Evolutionary conservation across 805 yeast species (phyloP), one percentile per base, ranked within the genome.

Genomic region (Ogataea nakhonphanomensis): DNA sequence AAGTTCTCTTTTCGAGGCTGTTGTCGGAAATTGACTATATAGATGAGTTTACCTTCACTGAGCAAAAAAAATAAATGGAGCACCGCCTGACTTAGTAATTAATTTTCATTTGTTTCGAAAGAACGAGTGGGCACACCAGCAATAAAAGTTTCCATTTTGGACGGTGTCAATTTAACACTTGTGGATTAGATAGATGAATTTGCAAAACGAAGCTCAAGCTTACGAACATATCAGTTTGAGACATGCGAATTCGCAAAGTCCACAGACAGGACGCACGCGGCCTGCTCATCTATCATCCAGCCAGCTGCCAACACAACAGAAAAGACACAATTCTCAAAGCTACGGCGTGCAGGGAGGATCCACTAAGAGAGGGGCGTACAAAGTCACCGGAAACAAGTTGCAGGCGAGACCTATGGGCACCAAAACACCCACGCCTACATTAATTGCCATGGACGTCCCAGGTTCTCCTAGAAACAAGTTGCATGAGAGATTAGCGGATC

Each of bases 261-360:
- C 36, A 24, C 35, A 22, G 30, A 15, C 33, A 14, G 37, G 34
- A 5, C 40, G 52, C 25, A 21, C 44, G 8, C 44, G 55, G 36
- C 46, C 55, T 8, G 36, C 45, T n/a, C 45, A 33, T 17, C 26
- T 46, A 7, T 35, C 39, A 26, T 42, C 51, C 22, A 31, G 38
- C 10, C 54, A 48, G 34, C 56, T 57, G n/a, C 41, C 58, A 24
- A 42, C 39, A 12, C 59, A 54, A 25, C 61, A 58, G 32, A 58
- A 59, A 34, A 55, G 64, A 15, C 63, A 57, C 20, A 54, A 53
- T 28, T 58, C 63, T 7, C 63, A 58, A 33, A 55, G 62, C 10
- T 54, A 50, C 31, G 31, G 40, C 12, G 14, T 39, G n/a, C 55
- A 44, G 22, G 51, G 51, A 5, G 37, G 30, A 12, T 33, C 50